phyloP scores from a whole-genome alignment of 1,284 basidiomycete species.

The Irpex rosettiformis region DNA sequence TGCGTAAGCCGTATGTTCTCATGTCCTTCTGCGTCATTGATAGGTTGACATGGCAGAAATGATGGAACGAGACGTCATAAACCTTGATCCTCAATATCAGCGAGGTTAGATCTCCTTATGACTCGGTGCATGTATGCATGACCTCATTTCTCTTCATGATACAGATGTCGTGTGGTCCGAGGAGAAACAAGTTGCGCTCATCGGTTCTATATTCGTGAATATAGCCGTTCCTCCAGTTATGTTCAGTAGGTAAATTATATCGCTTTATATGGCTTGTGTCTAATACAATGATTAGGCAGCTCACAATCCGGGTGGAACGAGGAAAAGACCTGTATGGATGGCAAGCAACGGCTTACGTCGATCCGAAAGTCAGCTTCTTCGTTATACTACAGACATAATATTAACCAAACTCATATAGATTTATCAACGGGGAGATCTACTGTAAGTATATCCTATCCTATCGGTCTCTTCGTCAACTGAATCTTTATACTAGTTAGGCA shows the following conservation, averaged over 20 bases:
- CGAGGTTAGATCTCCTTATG: constrained; percentile 34
- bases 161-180: constrained; percentile 57
- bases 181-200: constrained; percentile 32
- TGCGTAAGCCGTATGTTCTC: constrained; percentile 19
- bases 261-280: not conserved
- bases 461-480: not conserved
- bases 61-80: constrained; percentile 41
- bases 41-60: constrained; percentile 33
- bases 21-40: not conserved
- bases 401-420: not conserved
- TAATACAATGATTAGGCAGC: constrained; percentile 34
- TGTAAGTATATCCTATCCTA: constrained; percentile 18
- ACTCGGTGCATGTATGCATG: not conserved
- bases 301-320: constrained; percentile 51
- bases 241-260: constrained; percentile 43
- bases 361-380: constrained; percentile 48
- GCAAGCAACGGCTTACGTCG: constrained; percentile 75
- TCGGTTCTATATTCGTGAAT: constrained; percentile 41
- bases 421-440: constrained; percentile 21
- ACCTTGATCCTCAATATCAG: constrained; percentile 52
- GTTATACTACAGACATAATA: not conserved
- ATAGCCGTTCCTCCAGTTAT: constrained; percentile 58
- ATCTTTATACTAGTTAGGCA: not conserved
- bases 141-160: not conserved
- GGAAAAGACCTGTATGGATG: constrained; percentile 67